These are phyloP conservation scores for Thelonectria discophora DNA, from an alignment of 2,329 filamentous ascomycete genomes.

Conservation along the genomic window DNA sequence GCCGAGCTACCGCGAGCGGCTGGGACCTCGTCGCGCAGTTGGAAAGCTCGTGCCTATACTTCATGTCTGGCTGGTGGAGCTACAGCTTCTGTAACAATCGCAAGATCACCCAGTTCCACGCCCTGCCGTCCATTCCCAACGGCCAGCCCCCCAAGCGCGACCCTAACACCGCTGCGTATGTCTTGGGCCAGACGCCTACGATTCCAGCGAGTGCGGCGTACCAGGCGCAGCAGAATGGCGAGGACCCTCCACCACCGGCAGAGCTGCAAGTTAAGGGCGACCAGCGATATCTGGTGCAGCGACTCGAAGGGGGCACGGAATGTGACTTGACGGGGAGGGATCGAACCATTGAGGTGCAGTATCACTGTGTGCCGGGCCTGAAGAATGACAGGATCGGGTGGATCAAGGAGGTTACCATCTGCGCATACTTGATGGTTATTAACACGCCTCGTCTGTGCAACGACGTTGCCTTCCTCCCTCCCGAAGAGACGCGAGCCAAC, in stretches of 20 bases:
- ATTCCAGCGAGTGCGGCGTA: conserved; percentile 45
- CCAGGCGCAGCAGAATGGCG: conserved; percentile 34
- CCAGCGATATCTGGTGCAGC: conserved; percentile 86
- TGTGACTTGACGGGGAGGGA: conserved; percentile 87
- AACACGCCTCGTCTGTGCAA: conserved; percentile 89
- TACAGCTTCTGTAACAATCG: conserved; percentile 94
- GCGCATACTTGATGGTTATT: conserved; percentile 91
- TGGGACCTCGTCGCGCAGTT: conserved; percentile 83
- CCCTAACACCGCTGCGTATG: conserved; percentile 76
- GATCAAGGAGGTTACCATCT: conserved; percentile 93
- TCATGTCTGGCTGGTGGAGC: conserved; percentile 90
- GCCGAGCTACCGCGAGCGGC: conserved; percentile 77
- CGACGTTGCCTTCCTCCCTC: conserved; percentile 86
- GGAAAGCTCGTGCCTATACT: conserved; percentile 85
- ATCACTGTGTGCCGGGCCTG: conserved; percentile 79
- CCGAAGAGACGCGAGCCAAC: conserved; percentile 79
- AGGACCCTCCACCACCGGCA: conserved; percentile 55
- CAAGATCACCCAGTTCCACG: conserved; percentile 90
- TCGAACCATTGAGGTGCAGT: conserved; percentile 85
- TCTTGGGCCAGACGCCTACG: conserved; percentile 69
- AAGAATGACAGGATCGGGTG: conserved; percentile 81
- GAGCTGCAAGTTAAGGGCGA: conserved; percentile 84
- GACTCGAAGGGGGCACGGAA: conserved; percentile 78
- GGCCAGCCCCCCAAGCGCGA: conserved; percentile 82
- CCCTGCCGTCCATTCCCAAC: conserved; percentile 71